Evolutionary conservation across 2,329 filamentous ascomycete genomes (phyloP).

Genomic region (Trichoderma afroharzianum): DNA sequence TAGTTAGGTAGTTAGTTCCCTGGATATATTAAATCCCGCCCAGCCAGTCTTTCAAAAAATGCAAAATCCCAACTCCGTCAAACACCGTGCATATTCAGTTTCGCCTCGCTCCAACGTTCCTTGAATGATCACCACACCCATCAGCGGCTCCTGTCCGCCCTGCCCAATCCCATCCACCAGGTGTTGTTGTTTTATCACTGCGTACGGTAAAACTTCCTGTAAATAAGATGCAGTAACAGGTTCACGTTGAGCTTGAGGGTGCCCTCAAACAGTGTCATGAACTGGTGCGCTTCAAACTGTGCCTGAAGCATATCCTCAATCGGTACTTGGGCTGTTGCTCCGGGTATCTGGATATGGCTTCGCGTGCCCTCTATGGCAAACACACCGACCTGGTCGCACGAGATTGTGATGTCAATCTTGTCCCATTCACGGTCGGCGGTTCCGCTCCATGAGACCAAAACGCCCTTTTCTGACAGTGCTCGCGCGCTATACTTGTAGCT

Average conservation of each 20-base stretch:
- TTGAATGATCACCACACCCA: neutral
- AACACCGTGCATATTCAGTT: constrained; percentile 12
- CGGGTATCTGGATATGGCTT: constrained; percentile 93
- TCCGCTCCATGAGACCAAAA: constrained; percentile 86
- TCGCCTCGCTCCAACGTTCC: neutral
- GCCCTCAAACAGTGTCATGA: constrained; percentile 90
- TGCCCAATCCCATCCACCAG: neutral
- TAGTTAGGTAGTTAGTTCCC: neutral
- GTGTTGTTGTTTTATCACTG: constrained; percentile 40
- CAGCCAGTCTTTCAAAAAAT: constrained; percentile 7
- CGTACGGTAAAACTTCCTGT: constrained; percentile 95
- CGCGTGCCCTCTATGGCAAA: constrained; percentile 90
- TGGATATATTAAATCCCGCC: neutral
- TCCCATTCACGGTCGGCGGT: constrained; percentile 82
- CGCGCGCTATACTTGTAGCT: constrained; percentile 96
- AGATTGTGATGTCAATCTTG: constrained; percentile 90
- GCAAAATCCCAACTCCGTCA: constrained; percentile 15
- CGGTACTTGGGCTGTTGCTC: constrained; percentile 81
- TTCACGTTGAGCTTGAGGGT: constrained; percentile 91
- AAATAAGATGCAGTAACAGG: constrained; percentile 89
- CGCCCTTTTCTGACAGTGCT: constrained; percentile 85
- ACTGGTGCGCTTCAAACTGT: constrained; percentile 95
- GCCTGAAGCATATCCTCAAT: constrained; percentile 93
- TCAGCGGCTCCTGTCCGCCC: neutral
- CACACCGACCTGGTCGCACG: constrained; percentile 87